Evolutionary conservation across 257 asterid species (phyloP).

Genomic region (Parsonsia alboflavescens): DNA sequence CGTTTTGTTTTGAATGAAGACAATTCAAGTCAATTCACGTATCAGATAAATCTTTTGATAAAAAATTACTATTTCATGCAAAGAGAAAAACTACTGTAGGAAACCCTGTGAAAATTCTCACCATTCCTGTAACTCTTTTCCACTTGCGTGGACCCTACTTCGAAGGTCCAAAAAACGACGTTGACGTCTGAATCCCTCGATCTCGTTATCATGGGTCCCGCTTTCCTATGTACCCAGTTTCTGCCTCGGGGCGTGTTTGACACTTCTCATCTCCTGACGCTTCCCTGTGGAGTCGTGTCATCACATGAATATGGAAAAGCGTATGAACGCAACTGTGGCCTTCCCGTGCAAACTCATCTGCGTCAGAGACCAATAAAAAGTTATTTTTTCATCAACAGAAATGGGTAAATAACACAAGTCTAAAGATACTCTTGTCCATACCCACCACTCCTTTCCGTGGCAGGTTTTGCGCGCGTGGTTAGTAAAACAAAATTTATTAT

Average conservation of each 20-base stretch:
- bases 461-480: not conserved
- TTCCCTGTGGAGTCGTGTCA: not conserved
- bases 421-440: not conserved
- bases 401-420: slow-evolving; percentile 1
- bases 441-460: slow-evolving; percentile 12
- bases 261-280: not conserved
- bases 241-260: slow-evolving; percentile 1
- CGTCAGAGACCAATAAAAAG: slow-evolving; percentile 33
- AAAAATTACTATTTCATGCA: not conserved
- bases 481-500: too few relatives aligned
- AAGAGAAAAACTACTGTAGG: not conserved
- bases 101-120: not conserved
- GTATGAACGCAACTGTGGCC: slow-evolving; percentile 19
- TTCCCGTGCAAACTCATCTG: slow-evolving; percentile 21
- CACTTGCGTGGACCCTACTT: not conserved
- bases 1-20: too few relatives aligned
- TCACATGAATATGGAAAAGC: not conserved
- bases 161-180: slow-evolving; percentile 6
- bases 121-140: slow-evolving; percentile 11
- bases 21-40: too few relatives aligned
- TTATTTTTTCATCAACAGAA: slow-evolving; percentile 29
- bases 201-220: slow-evolving; percentile 16
- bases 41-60: too few relatives aligned
- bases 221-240: not conserved
- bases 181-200: slow-evolving; percentile 21